Base-by-base conservation (phyloP, 23 red algal species). In the Agarophyton chilense region DNA sequence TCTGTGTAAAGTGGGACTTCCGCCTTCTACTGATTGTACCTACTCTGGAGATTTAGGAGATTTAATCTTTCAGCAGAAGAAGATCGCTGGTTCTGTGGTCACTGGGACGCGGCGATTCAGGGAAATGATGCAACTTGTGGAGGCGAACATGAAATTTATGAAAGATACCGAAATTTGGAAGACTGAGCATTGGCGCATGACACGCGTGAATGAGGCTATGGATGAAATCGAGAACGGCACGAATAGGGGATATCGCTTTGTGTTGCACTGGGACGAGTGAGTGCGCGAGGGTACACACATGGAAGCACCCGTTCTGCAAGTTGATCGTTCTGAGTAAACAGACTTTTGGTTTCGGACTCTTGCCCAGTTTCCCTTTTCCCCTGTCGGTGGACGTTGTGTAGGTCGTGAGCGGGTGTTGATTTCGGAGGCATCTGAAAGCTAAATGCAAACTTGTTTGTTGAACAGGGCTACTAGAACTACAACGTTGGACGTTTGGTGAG, bases 191-290 rank as follows among this genome's bases (percentile, higher is more conserved):
- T 16, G 72, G 34, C 55, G 58, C 19, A 82, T 91, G 57, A 41
- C 19, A 14, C 6, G 73, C 42, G 65, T 81, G 40, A 81, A 74
- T 47, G 88, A 91, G 36, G 88, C 77, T 18, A 91, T 91, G 88
- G 56, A 60, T 7, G 56, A 91, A 13, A 26, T 91, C 24, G 5
- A 24, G 7, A 47, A 82, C 4, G 41, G 76, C 9, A 60, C 21
- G 35, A 91, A 82, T 38, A 51, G 63, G 1, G 75, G 88, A 55
- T 91, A 71, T 62, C 88, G 88, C 21, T 90, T 79, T 38, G 73
- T 90, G 19, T 21, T 90, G 25, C 42, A 79, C 44, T 90, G 86
- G 86, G 50, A 80, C 16, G 11, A 8, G 22, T 61, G 24, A 31
- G 51, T 49, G 13, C 7, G 45, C 45, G 45, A 49, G n/a, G n/a